Percentiles rank a stretch among this genome's conserved stretches.
phyloP scores from a whole-genome alignment of 768 basidiomycete genomes.

The Lactarius akahatsu region DNA sequence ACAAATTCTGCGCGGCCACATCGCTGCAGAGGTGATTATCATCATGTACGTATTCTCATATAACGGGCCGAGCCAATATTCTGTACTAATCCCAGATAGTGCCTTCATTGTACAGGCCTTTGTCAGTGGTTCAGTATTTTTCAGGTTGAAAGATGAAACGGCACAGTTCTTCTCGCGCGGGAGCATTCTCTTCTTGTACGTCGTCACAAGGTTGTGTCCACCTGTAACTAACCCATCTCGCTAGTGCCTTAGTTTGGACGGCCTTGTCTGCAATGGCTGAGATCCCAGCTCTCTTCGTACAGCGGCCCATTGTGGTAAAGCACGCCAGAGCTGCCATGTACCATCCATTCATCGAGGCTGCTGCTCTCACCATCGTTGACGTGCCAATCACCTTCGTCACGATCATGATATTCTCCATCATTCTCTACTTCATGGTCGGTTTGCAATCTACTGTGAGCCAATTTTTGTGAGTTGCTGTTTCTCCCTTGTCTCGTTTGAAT shows the following conservation, averaged over 20 bases:
- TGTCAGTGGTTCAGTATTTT: constrained; percentile 66
- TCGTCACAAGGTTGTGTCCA: constrained; percentile 1
- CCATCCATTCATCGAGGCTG: constrained; percentile 52
- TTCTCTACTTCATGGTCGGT: constrained; percentile 64
- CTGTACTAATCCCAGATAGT: constrained; percentile 35
- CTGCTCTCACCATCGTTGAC: constrained; percentile 61
- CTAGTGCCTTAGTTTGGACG: constrained; percentile 56
- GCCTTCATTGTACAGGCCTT: constrained; percentile 53
- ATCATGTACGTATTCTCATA: constrained; percentile 28
- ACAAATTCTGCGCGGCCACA: constrained; percentile 38
- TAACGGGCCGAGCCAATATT: neutral
- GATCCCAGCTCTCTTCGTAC: constrained; percentile 54
- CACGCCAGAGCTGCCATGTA: constrained; percentile 64
- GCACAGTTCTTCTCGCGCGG: constrained; percentile 72
- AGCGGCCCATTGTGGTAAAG: constrained; percentile 58
- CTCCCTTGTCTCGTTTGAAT: neutral
- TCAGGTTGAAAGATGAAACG: constrained; percentile 53
- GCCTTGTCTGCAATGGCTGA: constrained; percentile 63
- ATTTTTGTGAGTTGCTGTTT: constrained; percentile 56
- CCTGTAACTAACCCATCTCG: neutral
- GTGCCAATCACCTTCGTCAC: constrained; percentile 55
- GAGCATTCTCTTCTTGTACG: constrained; percentile 74
- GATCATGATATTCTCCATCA: constrained; percentile 45
- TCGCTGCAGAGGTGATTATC: constrained; percentile 34
- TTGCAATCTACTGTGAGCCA: constrained; percentile 55